Percentiles rank a stretch among this genome's conserved stretches.
Evolutionary conservation across 2,329 filamentous ascomycete species (phyloP).

Genomic region (Monascus ruber): DNA sequence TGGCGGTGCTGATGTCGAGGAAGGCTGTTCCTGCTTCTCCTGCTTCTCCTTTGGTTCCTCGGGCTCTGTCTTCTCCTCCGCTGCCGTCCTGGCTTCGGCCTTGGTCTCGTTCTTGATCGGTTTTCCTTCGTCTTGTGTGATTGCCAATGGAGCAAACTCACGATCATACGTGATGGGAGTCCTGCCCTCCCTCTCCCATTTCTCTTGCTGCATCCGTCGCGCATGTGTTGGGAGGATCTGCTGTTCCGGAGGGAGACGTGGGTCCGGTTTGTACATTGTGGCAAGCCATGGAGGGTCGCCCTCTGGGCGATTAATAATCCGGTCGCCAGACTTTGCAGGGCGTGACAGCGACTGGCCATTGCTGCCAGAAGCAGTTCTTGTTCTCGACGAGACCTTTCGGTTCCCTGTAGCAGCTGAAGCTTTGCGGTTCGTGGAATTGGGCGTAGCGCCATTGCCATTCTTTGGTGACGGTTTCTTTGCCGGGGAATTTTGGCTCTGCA

Average conservation of each 20-base stretch:
- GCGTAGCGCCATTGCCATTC: background rate
- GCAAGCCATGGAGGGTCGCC: slow-evolving; percentile 94
- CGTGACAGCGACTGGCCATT: slow-evolving; percentile 35
- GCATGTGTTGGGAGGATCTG: slow-evolving; percentile 93
- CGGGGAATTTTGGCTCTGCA: slow-evolving; percentile 15
- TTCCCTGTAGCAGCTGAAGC: slow-evolving; percentile 25
- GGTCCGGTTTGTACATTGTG: slow-evolving; percentile 90
- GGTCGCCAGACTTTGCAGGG: slow-evolving; percentile 50
- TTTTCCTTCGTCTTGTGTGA: slow-evolving; percentile 25
- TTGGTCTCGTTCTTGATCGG: slow-evolving; percentile 8
- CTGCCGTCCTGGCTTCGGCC: slow-evolving; percentile 3
- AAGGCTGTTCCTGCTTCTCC: slow-evolving; percentile 2
- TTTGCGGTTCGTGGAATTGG: slow-evolving; percentile 24
- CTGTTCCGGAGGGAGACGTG: slow-evolving; percentile 83
- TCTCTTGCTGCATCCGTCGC: slow-evolving; percentile 79
- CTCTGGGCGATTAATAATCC: slow-evolving; percentile 61
- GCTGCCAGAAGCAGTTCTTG: slow-evolving; percentile 19
- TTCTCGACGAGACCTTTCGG: slow-evolving; percentile 30
- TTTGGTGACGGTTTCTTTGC: slow-evolving; percentile 21
- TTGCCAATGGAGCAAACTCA: slow-evolving; percentile 68
- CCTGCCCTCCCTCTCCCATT: slow-evolving; percentile 87
- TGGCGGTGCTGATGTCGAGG: slow-evolving; percentile 5
- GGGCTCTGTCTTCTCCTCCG: background rate
- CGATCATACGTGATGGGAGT: slow-evolving; percentile 77
- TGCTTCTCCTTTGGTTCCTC: slow-evolving; percentile 2